A percentile compares a stretch with the other conserved stretches of the same genome.
Evolutionary conservation across 1,284 basidiomycete genomes (phyloP).

Genomic region (Cutaneotrichosporon sp.): DNA sequence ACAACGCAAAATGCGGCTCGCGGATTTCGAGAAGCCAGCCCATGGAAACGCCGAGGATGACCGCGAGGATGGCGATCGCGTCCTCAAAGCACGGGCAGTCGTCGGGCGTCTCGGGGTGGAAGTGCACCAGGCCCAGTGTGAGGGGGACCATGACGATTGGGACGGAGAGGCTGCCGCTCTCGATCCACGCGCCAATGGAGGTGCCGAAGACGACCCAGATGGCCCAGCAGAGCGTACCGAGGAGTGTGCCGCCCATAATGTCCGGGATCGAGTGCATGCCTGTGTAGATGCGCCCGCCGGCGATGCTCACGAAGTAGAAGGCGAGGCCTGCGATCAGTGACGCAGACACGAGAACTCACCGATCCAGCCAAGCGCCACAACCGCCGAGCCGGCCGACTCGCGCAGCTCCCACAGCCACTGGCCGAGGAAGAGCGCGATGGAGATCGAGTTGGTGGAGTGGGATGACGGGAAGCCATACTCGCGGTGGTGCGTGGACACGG

Average conservation of each 20-base stretch:
- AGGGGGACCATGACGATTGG: slow-evolving; percentile 68
- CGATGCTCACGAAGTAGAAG: slow-evolving; percentile 73
- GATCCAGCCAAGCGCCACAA: slow-evolving; percentile 26
- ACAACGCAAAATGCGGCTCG: slow-evolving; percentile 10
- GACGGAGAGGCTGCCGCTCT: slow-evolving; percentile 62
- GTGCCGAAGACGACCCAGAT: slow-evolving; percentile 55
- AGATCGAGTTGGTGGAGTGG: slow-evolving; percentile 88
- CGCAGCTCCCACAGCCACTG: slow-evolving; percentile 38
- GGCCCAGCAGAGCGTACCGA: slow-evolving; percentile 70
- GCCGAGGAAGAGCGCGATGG: slow-evolving; percentile 74
- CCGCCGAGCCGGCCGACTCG: slow-evolving; percentile 20
- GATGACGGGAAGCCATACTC: slow-evolving; percentile 84
- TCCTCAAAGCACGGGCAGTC: slow-evolving; percentile 99
- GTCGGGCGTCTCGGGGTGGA: slow-evolving; percentile 90
- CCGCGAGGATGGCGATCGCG: slow-evolving; percentile 87
- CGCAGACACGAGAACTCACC: slow-evolving; percentile 25
- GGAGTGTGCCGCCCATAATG: slow-evolving; percentile 64
- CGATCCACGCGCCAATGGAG: slow-evolving; percentile 52
- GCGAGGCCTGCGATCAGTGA: slow-evolving; percentile 54
- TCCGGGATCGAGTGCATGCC: slow-evolving; percentile 84
- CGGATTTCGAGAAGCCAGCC: slow-evolving; percentile 62
- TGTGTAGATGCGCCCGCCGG: slow-evolving; percentile 86
- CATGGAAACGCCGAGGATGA: slow-evolving; percentile 73
- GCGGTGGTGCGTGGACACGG: slow-evolving; percentile 74
- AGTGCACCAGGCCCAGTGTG: slow-evolving; percentile 72